Conservation (phyloP, 2,329 filamentous ascomycete genomes). For the Gyromitra esculenta region DNA sequence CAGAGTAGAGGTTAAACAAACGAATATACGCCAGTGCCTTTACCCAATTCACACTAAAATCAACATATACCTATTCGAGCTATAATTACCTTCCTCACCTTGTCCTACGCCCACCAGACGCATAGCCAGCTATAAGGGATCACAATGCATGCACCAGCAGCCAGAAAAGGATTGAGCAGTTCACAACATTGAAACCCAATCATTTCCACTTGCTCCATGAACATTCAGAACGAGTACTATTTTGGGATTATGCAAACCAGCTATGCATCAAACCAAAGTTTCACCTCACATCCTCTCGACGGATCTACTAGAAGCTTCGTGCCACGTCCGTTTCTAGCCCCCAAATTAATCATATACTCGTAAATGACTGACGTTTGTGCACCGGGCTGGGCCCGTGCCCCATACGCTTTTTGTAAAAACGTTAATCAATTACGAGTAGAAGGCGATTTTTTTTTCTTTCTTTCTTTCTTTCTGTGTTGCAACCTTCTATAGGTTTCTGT, state of each 20-base stretch:
- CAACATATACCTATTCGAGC: background rate
- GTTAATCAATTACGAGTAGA: too few relatives aligned
- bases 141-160: background rate
- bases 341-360: too few relatives aligned
- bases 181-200: background rate
- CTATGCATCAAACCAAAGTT: too few relatives aligned
- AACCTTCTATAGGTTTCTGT: background rate
- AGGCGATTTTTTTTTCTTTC: too few relatives aligned
- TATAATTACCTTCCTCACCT: background rate
- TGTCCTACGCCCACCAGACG: background rate
- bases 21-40: background rate
- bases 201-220: background rate
- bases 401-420: too few relatives aligned
- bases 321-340: too few relatives aligned
- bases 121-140: background rate
- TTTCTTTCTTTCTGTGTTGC: too few relatives aligned
- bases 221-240: background rate
- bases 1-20: background rate
- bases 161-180: background rate
- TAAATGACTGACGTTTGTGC: too few relatives aligned
- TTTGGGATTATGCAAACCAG: too few relatives aligned
- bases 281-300: too few relatives aligned
- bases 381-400: too few relatives aligned
- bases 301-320: too few relatives aligned
- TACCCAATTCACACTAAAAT: background rate